Evolutionary conservation across 2,329 filamentous ascomycete genomes (phyloP).

Genomic region (Claviceps sp.): DNA sequence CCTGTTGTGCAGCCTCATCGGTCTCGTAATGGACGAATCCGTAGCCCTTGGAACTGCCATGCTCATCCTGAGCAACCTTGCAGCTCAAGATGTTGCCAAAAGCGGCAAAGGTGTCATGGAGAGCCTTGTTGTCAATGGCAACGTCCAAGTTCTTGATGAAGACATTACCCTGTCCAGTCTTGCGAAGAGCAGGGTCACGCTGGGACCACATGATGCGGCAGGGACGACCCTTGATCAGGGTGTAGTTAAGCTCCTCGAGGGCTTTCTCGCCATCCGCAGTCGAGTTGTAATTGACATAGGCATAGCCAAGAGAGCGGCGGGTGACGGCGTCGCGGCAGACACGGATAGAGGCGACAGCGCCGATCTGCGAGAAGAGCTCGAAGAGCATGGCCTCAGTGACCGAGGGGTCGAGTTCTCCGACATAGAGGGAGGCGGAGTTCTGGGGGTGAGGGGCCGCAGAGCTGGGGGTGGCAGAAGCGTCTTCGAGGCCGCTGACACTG

Average conservation of each 20-base stretch:
- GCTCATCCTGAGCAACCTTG: constrained; percentile 98
- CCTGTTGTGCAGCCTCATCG: constrained; percentile 87
- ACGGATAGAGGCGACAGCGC: constrained; percentile 96
- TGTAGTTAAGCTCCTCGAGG: constrained; percentile 99
- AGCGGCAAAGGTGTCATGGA: constrained; percentile 97
- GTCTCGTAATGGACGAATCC: constrained; percentile 99
- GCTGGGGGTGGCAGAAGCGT: constrained; percentile 57
- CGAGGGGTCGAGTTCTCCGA: constrained; percentile 92
- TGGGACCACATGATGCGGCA: constrained; percentile 99
- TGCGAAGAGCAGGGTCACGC: constrained; percentile 95
- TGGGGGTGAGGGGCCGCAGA: constrained; percentile 67
- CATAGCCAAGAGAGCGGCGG: constrained; percentile 94
- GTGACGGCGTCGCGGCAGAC: constrained; percentile 99
- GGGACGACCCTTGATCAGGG: constrained; percentile 93
- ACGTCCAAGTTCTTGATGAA: constrained; percentile 99
- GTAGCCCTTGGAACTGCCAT: constrained; percentile 94
- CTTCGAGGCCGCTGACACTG: constrained; percentile 42
- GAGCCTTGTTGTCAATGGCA: constrained; percentile 99
- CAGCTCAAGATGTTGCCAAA: constrained; percentile 99
- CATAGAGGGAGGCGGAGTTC: constrained; percentile 95
- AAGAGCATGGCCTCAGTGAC: constrained; percentile 99
- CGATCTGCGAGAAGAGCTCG: constrained; percentile 98
- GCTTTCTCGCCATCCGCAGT: constrained; percentile 93
- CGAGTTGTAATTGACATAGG: constrained; percentile 99
- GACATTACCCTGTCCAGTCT: constrained; percentile 97